Conservation (phyloP, 495 filamentous ascomycete genomes). For the Hypoxylon fuscum region DNA sequence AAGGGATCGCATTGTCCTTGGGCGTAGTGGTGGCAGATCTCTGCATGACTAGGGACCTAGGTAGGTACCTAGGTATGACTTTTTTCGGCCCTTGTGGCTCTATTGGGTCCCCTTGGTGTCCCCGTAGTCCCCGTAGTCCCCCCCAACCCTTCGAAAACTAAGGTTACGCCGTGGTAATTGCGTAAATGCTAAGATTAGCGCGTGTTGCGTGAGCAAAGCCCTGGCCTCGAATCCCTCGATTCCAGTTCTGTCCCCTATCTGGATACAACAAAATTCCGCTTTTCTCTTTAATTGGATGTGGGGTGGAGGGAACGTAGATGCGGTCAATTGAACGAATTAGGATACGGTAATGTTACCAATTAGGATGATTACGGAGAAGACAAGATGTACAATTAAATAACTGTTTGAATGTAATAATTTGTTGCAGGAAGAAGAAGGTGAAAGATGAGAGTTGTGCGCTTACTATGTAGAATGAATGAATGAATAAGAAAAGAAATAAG, state of each 20-base stretch:
- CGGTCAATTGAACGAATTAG: constrained; percentile 31
- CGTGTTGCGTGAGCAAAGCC: constrained; percentile 20
- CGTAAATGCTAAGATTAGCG: constrained; percentile 39
- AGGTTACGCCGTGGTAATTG: constrained; percentile 30
- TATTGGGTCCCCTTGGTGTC: constrained; percentile 14
- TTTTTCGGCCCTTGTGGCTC: constrained; percentile 15
- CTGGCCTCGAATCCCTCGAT: constrained; percentile 15
- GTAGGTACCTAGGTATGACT: too few species aligned
- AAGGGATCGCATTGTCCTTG: constrained; percentile 51
- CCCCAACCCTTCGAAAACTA: constrained; percentile 16
- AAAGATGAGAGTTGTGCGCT: too few species aligned
- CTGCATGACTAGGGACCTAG: constrained; percentile 61
- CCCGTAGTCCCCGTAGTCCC: constrained; percentile 27
- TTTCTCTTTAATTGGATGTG: constrained; percentile 40
- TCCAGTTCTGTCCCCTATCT: constrained; percentile 34
- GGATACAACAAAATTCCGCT: constrained; percentile 22
- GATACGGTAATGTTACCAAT: constrained; percentile 21
- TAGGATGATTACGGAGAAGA: constrained; percentile 27
- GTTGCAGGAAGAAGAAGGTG: not conserved
- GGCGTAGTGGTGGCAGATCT: constrained; percentile 48
- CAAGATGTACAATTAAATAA: constrained; percentile 32
- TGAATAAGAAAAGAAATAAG: too few species aligned
- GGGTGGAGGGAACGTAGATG: constrained; percentile 21
- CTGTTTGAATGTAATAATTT: constrained; percentile 5
- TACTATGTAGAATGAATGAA: too few species aligned